phyloP scores from a whole-genome alignment of 148 eudicot species.

The Spergularia marina region DNA sequence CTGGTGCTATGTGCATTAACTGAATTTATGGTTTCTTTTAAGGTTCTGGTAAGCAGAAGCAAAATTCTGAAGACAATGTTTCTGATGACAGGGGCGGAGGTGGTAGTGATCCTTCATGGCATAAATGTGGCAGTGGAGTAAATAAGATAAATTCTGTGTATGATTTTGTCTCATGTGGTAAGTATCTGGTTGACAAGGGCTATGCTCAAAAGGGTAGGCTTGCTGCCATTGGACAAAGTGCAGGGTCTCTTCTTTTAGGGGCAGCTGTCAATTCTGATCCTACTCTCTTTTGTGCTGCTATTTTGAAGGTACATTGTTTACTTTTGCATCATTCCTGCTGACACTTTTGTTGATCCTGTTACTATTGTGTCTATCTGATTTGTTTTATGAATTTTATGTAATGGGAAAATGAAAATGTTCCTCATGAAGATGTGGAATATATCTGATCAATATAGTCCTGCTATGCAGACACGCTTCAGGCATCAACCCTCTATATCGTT shows the following conservation, averaged over 20 bases:
- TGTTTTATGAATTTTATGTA: not conserved
- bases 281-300: constrained; percentile 64
- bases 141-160: constrained; percentile 71
- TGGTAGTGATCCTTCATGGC: constrained; percentile 78
- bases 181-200: constrained; percentile 64
- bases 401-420: not conserved
- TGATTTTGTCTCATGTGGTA: constrained; percentile 77
- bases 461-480: not conserved
- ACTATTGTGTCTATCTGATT: not conserved
- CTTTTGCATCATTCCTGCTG: not conserved
- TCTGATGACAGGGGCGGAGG: constrained; percentile 72
- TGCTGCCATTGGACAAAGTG: constrained; percentile 78
- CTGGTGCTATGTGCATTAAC: too few species aligned
- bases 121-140: constrained; percentile 68
- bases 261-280: constrained; percentile 82
- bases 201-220: constrained; percentile 62
- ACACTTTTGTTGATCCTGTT: not conserved
- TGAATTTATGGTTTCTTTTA: not conserved
- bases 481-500: not conserved
- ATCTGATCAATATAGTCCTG: not conserved
- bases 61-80: not conserved
- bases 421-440: not conserved
- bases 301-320: constrained; percentile 58
- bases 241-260: constrained; percentile 80
- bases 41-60: not conserved